Conservation (phyloP, 768 basidiomycete species). For the Zangia roseola region DNA sequence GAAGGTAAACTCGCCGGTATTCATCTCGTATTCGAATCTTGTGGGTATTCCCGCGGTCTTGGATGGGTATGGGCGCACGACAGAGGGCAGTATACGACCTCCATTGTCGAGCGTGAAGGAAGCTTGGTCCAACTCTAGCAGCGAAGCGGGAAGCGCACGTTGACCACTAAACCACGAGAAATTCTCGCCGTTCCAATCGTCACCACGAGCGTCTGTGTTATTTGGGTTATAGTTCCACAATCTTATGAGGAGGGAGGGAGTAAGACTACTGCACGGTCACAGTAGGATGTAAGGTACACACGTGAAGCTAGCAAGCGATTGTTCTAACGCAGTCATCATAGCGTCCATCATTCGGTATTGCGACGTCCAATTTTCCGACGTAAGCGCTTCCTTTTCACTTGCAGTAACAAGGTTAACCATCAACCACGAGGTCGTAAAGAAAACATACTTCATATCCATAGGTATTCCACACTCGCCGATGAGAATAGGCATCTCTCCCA, state of each 20-base stretch:
- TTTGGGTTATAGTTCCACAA: slow-evolving; percentile 94
- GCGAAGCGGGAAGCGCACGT: slow-evolving; percentile 53
- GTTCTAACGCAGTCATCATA: slow-evolving; percentile 79
- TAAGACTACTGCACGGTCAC: background rate
- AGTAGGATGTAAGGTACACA: slow-evolving; percentile 38
- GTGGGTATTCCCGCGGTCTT: slow-evolving; percentile 87
- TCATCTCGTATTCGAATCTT: slow-evolving; percentile 74
- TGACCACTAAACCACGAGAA: slow-evolving; percentile 88
- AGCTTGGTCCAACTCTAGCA: slow-evolving; percentile 58
- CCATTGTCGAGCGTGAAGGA: slow-evolving; percentile 80
- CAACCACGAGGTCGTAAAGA: background rate
- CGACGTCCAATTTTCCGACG: slow-evolving; percentile 71
- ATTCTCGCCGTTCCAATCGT: slow-evolving; percentile 95
- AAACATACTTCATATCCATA: slow-evolving; percentile 92
- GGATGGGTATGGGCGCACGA: slow-evolving; percentile 89
- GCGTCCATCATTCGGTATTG: slow-evolving; percentile 95
- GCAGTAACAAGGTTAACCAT: background rate
- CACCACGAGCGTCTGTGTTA: slow-evolving; percentile 77
- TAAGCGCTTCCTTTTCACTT: slow-evolving; percentile 72
- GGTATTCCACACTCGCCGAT: slow-evolving; percentile 95
- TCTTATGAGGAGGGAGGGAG: slow-evolving; percentile 36
- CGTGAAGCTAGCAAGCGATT: slow-evolving; percentile 80
- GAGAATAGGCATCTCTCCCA: slow-evolving; percentile 82
- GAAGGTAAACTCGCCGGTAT: slow-evolving; percentile 61
- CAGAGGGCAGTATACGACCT: slow-evolving; percentile 66